These are phyloP conservation scores for Acorus gramineus DNA, from an alignment of 106 monocot genomes.

Conservation along the genomic window DNA sequence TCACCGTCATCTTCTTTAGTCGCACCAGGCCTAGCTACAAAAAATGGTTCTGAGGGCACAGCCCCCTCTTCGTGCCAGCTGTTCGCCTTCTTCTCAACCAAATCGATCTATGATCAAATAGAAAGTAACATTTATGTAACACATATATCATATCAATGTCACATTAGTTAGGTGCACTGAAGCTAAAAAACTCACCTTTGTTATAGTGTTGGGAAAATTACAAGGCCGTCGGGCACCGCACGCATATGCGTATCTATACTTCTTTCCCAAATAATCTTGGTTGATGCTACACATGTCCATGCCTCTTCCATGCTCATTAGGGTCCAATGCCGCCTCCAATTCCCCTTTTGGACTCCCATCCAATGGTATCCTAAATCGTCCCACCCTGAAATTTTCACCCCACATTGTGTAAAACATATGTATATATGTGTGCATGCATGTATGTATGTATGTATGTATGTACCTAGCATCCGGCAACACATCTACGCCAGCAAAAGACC, in stretches of 20 bases:
- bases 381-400: slow-evolving; percentile 36
- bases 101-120: slow-evolving; percentile 43
- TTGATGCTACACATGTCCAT: slow-evolving; percentile 97
- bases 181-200: slow-evolving; percentile 36
- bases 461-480: slow-evolving; percentile 87
- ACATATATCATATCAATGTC: too few relatives aligned
- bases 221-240: slow-evolving; percentile 82
- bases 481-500: slow-evolving; percentile 42
- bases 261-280: slow-evolving; percentile 54
- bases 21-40: slow-evolving; percentile 74
- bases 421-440: too few relatives aligned
- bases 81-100: slow-evolving; percentile 63
- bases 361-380: slow-evolving; percentile 75
- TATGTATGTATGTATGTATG: too few relatives aligned
- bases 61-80: slow-evolving; percentile 85
- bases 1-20: slow-evolving; percentile 81
- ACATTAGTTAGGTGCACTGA: background rate
- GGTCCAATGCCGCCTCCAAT: slow-evolving; percentile 60
- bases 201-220: slow-evolving; percentile 93
- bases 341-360: slow-evolving; percentile 65
- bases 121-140: background rate
- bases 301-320: slow-evolving; percentile 71
- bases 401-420: background rate
- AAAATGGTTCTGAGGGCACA: slow-evolving; percentile 91
- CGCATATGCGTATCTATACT: slow-evolving; percentile 79